These are phyloP conservation scores for Verticillium nonalfalfae DNA, from an alignment of 2,329 filamentous ascomycete genomes.

Conservation along the genomic window DNA sequence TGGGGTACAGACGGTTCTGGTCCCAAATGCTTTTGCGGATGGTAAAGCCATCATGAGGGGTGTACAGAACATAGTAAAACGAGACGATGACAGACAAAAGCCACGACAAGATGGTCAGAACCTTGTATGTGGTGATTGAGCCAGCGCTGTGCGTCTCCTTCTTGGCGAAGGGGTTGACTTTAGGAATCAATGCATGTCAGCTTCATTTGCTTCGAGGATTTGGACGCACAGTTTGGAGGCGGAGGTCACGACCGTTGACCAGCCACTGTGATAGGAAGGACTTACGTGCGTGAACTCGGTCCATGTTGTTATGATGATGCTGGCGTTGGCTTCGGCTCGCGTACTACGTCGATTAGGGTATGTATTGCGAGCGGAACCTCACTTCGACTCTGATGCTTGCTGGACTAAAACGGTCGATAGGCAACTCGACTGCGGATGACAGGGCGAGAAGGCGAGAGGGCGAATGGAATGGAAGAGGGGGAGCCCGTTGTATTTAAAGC, in stretches of 20 bases:
- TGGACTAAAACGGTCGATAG: not conserved
- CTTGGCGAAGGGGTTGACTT: slow-evolving; percentile 72
- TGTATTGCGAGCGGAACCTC: not conserved
- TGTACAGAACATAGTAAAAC: slow-evolving; percentile 66
- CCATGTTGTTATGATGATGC: not conserved
- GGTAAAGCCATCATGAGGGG: slow-evolving; percentile 55
- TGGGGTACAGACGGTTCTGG: slow-evolving; percentile 60
- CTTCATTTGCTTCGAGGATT: slow-evolving; percentile 4
- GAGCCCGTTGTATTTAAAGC: not conserved
- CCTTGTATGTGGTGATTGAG: slow-evolving; percentile 66
- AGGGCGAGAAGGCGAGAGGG: not conserved
- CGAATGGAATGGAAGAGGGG: not conserved
- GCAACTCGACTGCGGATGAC: not conserved
- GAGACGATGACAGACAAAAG: slow-evolving; percentile 64
- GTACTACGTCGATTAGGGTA: not conserved
- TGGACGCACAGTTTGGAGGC: not conserved
- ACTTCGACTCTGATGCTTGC: not conserved
- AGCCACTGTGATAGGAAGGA: not conserved
- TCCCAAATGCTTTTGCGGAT: slow-evolving; percentile 65
- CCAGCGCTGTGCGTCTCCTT: slow-evolving; percentile 58
- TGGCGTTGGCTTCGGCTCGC: not conserved
- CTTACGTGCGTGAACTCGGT: slow-evolving; percentile 14
- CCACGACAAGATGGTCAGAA: slow-evolving; percentile 70
- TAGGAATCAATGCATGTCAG: not conserved
- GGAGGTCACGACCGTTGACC: slow-evolving; percentile 6